Percentiles rank a stretch among this genome's conserved stretches.
phyloP scores from a whole-genome alignment of 805 yeast species.

The Cyberlindnera nakhonratchasimensis region DNA sequence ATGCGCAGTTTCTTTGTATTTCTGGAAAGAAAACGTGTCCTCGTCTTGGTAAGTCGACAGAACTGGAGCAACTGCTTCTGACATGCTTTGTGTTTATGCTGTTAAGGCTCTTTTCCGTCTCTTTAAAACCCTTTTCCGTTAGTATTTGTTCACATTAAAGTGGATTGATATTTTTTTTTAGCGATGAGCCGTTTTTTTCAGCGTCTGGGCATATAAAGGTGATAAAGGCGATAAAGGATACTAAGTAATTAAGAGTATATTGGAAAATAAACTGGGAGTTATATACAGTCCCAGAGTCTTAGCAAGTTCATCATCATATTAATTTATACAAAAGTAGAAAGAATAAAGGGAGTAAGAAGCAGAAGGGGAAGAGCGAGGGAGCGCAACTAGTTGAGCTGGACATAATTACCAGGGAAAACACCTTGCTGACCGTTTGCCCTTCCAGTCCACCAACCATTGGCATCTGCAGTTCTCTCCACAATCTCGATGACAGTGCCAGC shows the following conservation, averaged over 20 bases:
- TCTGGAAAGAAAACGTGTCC: constrained; percentile 45
- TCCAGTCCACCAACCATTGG: constrained; percentile 99
- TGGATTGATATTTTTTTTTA: neutral
- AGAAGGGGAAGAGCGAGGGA: neutral
- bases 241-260: neutral
- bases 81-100: constrained; percentile 5
- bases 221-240: too few relatives aligned
- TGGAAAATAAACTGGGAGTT: too few relatives aligned
- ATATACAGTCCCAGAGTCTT: neutral
- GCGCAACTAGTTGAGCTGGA: constrained; percentile 59
- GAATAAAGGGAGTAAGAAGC: neutral
- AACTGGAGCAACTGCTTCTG: constrained; percentile 53
- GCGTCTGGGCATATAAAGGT: too few relatives aligned
- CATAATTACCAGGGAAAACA: constrained; percentile 95
- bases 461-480: constrained; percentile 75
- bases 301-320: neutral
- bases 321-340: neutral
- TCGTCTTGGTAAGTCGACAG: constrained; percentile 75
- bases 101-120: neutral
- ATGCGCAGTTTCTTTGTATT: constrained; percentile 30
- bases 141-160: too few relatives aligned
- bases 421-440: constrained; percentile 79
- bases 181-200: neutral
- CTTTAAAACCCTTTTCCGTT: neutral
- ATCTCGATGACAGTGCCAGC: constrained; percentile 88